Base-by-base conservation (phyloP, 2,329 filamentous ascomycete genomes). In the Sporothrix pseudoabietina region DNA sequence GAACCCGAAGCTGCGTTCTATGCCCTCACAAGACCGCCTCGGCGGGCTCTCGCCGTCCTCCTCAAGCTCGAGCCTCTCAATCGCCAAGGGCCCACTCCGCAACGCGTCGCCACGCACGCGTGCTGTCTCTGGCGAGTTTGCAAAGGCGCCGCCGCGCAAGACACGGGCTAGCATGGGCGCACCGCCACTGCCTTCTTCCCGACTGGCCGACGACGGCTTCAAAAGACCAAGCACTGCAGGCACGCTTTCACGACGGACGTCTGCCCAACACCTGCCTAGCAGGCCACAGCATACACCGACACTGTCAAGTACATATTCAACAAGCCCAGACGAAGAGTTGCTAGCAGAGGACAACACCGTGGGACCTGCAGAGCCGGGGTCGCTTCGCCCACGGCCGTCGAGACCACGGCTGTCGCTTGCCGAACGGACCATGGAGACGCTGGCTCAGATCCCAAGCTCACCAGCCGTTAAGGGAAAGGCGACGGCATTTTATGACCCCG, bases 401-500 rank as follows among this genome's bases (percentile, higher is more conserved):
- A 77, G 80, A 44, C 78, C 82, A 0, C 79, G 82, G 71, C 85
- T 87, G 70, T 94, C 93, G 0, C 84, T 98, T 4, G 90, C 92
- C 0, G 94, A 98, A 77, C 87, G 95, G 73, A 97, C 94, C 0
- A 90, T 97, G 57, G 93, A 97, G 80, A 97, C 93, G 0, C 83
- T 98, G 6, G 87, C 94, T 3, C 88, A 90, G 65, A 84, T 97
- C 41, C 92, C 94, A 0, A 89, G 92, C 0, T 96, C 94, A 0
- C 94, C 94, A 4, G 88, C 88, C 0, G 81, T 92, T 63, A 88
- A 86, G 71, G 88, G 89, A 74, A 88, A 90, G 71, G 84, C 87
- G 9, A 93, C 93, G 0, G 89, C 88, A 72, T 94, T 97, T 80
- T 96, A 92, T 79, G 90, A 89, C 68, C 82, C 85, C 1, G 85